Evolutionary conservation across 495 filamentous ascomycete species (phyloP).

Genomic region (Ramalina intermedia): DNA sequence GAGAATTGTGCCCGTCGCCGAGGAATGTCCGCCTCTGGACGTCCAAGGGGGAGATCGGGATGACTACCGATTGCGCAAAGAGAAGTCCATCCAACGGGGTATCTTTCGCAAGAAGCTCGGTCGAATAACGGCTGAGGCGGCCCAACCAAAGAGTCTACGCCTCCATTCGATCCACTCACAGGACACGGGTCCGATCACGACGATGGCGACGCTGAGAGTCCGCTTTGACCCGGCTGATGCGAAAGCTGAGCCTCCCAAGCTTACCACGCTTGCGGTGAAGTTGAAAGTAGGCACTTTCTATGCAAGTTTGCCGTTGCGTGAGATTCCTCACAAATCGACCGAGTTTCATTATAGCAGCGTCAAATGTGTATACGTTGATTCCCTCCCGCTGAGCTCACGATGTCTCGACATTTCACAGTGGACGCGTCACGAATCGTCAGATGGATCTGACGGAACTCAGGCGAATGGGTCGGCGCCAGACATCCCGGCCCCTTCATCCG

Average conservation of each 20-base stretch:
- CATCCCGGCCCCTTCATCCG: conserved; percentile 27
- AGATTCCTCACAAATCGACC: conserved; percentile 32
- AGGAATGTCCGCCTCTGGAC: conserved; percentile 66
- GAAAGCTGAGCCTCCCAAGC: conserved; percentile 45
- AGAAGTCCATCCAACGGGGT: conserved; percentile 65
- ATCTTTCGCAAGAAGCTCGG: conserved; percentile 68
- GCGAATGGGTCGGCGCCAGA: conserved; percentile 16
- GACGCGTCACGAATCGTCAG: conserved; percentile 33
- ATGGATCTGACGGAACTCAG: conserved; percentile 9
- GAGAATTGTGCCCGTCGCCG: conserved; percentile 57
- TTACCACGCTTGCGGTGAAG: conserved; percentile 54
- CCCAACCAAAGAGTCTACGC: conserved; percentile 56
- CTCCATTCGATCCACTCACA: conserved; percentile 36
- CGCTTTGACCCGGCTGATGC: conserved; percentile 57
- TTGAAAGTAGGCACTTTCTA: conserved; percentile 65
- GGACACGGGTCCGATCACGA: conserved; percentile 27
- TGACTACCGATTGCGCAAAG: conserved; percentile 54
- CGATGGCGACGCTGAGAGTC: conserved; percentile 52
- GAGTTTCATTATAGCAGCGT: conserved; percentile 29
- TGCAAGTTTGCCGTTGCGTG: conserved; percentile 43
- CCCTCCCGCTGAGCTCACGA: conserved; percentile 46
- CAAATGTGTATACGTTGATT: conserved; percentile 52
- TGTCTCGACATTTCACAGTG: conserved; percentile 52
- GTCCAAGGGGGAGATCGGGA: conserved; percentile 36
- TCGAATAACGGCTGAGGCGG: conserved; percentile 51